phyloP scores from a whole-genome alignment of 176 grass and related monocot species.

The Ensete glaucum region DNA sequence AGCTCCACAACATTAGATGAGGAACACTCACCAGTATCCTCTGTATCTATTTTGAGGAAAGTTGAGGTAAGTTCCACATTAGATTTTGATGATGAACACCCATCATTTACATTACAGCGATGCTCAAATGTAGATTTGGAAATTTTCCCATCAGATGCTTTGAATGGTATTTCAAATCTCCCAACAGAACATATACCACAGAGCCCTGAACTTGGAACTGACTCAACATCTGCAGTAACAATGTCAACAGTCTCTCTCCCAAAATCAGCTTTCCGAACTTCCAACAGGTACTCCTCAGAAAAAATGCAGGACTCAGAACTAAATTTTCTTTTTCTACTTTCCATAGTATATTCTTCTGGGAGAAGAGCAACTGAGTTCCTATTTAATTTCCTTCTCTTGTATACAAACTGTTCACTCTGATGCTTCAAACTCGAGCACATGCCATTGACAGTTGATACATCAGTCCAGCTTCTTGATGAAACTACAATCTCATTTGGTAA shows the following conservation, averaged over 20 bases:
- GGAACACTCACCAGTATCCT: conserved; percentile 34
- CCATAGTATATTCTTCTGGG: conserved; percentile 24
- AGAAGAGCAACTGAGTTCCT: conserved; percentile 18
- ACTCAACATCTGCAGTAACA: background rate
- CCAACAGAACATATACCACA: conserved; percentile 1
- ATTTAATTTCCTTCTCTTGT: conserved; percentile 35
- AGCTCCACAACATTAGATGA: conserved; percentile 29
- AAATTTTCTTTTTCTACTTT: conserved; percentile 9
- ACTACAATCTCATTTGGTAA: conserved; percentile 14
- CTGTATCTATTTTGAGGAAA: conserved; percentile 18
- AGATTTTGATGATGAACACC: conserved; percentile 25
- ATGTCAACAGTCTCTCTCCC: conserved; percentile 2
- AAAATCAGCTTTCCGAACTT: conserved; percentile 3
- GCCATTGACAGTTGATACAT: conserved; percentile 2
- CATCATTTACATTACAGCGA: conserved; percentile 20
- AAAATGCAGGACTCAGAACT: conserved; percentile 1
- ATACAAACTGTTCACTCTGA: background rate
- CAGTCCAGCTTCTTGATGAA: conserved; percentile 16
- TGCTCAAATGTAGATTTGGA: conserved; percentile 5
- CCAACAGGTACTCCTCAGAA: conserved; percentile 20
- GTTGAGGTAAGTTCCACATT: background rate
- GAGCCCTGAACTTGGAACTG: conserved; percentile 17
- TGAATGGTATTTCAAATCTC: background rate
- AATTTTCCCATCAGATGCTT: conserved; percentile 6
- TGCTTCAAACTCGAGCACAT: background rate